Percentiles rank a stretch among this genome's conserved stretches.
phyloP scores from a whole-genome alignment of 306 rosid genomes.

The Astragalus glycyphyllos region DNA sequence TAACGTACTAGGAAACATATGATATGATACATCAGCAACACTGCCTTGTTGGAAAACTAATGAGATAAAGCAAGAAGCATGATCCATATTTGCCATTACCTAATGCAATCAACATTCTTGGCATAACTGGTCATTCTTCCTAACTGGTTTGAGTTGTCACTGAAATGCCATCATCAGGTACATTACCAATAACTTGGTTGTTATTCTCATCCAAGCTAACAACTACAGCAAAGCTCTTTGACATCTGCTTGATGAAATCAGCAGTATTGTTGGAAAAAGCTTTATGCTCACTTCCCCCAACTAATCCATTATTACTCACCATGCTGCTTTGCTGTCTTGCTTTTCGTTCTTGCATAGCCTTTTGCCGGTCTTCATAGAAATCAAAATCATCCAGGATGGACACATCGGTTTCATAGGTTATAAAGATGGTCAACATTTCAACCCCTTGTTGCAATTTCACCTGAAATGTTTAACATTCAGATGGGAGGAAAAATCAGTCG shows the following conservation, averaged over 20 bases:
- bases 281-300: conserved; percentile 67
- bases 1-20: too few relatives aligned
- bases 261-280: conserved; percentile 49
- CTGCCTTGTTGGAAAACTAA: conserved; percentile 47
- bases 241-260: conserved; percentile 78
- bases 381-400: conserved; percentile 88
- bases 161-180: conserved; percentile 60
- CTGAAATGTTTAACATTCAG: conserved; percentile 50
- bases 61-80: conserved; percentile 44
- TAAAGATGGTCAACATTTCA: conserved; percentile 79
- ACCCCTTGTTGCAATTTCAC: conserved; percentile 77
- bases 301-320: conserved; percentile 55
- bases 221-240: conserved; percentile 82
- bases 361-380: conserved; percentile 84
- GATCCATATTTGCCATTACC: conserved; percentile 44
- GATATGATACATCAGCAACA: conserved; percentile 51
- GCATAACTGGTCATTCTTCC: conserved; percentile 31
- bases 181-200: conserved; percentile 53
- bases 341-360: conserved; percentile 84
- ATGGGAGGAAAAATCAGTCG: conserved; percentile 16
- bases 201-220: conserved; percentile 72
- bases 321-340: conserved; percentile 64
- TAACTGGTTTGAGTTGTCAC: conserved; percentile 61
- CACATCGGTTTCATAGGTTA: conserved; percentile 70
- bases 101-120: conserved; percentile 29